Conservation (phyloP, 177 flowering plant species). For the Telopea speciosissima region DNA sequence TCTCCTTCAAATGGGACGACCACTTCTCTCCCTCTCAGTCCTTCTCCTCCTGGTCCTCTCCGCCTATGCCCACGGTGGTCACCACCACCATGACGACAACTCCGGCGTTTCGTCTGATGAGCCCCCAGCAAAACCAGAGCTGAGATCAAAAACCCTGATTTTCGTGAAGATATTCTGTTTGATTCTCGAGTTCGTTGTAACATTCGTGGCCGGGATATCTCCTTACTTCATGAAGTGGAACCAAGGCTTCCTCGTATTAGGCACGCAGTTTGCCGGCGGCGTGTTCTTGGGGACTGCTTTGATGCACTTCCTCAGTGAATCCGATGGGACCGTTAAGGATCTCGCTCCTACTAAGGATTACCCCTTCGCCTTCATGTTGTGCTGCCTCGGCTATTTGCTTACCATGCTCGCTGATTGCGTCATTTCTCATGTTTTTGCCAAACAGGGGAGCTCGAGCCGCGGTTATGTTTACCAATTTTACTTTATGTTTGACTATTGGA, state of each 20-base stretch:
- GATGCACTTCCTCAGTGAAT: conserved; percentile 75
- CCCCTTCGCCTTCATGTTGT: conserved; percentile 75
- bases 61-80: conserved; percentile 30
- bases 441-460: conserved; percentile 8
- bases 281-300: conserved; percentile 74
- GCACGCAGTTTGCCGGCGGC: conserved; percentile 86
- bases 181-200: conserved; percentile 49
- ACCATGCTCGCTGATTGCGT: conserved; percentile 70
- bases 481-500: too few relatives aligned
- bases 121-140: conserved; percentile 18
- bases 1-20: conserved; percentile 16
- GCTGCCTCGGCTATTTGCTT: conserved; percentile 58
- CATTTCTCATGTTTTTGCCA: conserved; percentile 35
- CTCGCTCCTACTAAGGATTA: conserved; percentile 40
- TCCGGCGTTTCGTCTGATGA: background rate
- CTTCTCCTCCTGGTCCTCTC: conserved; percentile 25
- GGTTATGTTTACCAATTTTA: too few relatives aligned
- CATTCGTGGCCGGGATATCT: conserved; percentile 60
- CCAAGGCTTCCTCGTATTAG: conserved; percentile 55
- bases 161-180: conserved; percentile 60
- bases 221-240: conserved; percentile 77
- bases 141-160: conserved; percentile 43
- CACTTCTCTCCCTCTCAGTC: conserved; percentile 15
- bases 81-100: conserved; percentile 17
- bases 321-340: conserved; percentile 56